Evolutionary conservation across 495 filamentous ascomycete genomes (phyloP).

Genomic region (Lasiosphaeria hispida): DNA sequence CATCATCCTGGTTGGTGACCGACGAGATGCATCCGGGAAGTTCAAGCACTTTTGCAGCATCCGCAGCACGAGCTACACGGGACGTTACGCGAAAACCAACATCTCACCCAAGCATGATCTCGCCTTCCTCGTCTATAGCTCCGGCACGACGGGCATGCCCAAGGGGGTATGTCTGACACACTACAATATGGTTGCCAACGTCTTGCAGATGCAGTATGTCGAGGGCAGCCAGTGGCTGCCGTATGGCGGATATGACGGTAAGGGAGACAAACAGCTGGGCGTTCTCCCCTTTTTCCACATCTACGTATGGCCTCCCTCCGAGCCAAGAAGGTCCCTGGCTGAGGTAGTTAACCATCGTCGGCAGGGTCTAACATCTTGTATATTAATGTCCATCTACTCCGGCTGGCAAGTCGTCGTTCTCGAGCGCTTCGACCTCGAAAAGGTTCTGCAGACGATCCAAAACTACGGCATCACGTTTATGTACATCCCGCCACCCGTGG

Average conservation of each 20-base stretch:
- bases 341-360: too few species aligned
- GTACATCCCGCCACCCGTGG: constrained; percentile 83
- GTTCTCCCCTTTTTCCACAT: constrained; percentile 94
- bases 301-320: constrained; percentile 54
- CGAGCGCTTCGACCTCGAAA: constrained; percentile 78
- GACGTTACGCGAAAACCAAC: constrained; percentile 38
- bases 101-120: constrained; percentile 57
- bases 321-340: too few species aligned
- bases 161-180: constrained; percentile 94
- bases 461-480: constrained; percentile 70
- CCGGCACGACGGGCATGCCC: constrained; percentile 87
- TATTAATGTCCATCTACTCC: constrained; percentile 50
- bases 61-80: constrained; percentile 53
- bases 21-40: constrained; percentile 54
- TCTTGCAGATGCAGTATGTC: constrained; percentile 46
- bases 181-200: constrained; percentile 74
- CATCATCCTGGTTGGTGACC: constrained; percentile 78
- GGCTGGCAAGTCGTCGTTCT: constrained; percentile 75
- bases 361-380: constrained; percentile 38
- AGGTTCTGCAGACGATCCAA: constrained; percentile 74
- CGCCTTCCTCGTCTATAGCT: constrained; percentile 75
- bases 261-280: constrained; percentile 70
- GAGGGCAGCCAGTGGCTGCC: constrained; percentile 61
- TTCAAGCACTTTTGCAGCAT: constrained; percentile 79
- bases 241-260: constrained; percentile 57